These are phyloP conservation scores for Mycena polygramma DNA, from an alignment of 768 basidiomycete genomes.

Conservation along the genomic window DNA sequence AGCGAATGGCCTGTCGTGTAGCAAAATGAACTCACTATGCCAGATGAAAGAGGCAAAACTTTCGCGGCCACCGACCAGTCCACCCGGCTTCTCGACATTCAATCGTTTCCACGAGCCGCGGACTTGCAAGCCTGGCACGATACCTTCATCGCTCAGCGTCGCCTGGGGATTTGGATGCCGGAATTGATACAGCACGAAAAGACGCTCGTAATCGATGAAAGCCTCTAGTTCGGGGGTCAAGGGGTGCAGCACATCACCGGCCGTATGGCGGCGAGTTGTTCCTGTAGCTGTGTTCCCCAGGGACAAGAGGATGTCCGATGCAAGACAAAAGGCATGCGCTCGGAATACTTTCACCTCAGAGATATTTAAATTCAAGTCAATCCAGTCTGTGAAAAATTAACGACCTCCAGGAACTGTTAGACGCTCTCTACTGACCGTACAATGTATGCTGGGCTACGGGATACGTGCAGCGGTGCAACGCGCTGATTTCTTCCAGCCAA, in stretches of 20 bases:
- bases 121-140: conserved; percentile 43
- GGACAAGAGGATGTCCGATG: conserved; percentile 43
- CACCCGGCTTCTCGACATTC: conserved; percentile 32
- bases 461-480: conserved; percentile 11
- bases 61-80: conserved; percentile 35
- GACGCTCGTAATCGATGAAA: conserved; percentile 4
- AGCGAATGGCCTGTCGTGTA: background rate
- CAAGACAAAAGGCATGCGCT: conserved; percentile 39
- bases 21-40: conserved; percentile 35
- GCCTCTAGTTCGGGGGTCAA: conserved; percentile 21
- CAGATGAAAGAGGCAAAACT: conserved; percentile 46
- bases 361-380: background rate
- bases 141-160: conserved; percentile 33
- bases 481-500: conserved; percentile 22
- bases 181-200: conserved; percentile 24
- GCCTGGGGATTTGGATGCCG: conserved; percentile 47
- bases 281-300: conserved; percentile 53
- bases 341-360: conserved; percentile 41
- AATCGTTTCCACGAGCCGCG: conserved; percentile 54
- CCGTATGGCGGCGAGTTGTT: conserved; percentile 43
- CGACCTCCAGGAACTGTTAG: background rate
- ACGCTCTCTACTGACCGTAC: conserved; percentile 7
- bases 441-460: background rate
- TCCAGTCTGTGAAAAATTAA: conserved; percentile 18
- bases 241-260: conserved; percentile 24